phyloP scores from a whole-genome alignment of 257 asterid species.

The Scutellaria galericulata region DNA sequence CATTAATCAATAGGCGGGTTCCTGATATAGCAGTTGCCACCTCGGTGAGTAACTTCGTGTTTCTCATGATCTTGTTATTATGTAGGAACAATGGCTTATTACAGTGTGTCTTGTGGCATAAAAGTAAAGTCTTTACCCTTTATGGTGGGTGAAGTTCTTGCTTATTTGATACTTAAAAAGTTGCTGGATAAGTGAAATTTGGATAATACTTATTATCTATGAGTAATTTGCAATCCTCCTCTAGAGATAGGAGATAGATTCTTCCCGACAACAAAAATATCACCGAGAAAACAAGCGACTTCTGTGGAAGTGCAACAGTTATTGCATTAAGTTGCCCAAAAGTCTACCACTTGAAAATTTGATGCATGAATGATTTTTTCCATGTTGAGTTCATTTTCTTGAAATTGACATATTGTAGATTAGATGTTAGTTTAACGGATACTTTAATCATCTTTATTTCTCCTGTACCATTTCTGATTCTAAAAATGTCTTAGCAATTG shows the following conservation, averaged over 20 bases:
- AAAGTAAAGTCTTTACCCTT: not conserved
- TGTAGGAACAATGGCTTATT: conserved; percentile 13
- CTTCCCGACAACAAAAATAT: not conserved
- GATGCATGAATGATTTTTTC: not conserved
- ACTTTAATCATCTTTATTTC: no score
- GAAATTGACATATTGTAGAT: not conserved
- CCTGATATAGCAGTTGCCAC: conserved; percentile 76
- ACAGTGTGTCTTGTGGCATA: conserved; percentile 12
- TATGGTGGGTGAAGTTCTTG: not conserved
- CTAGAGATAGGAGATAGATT: conserved; percentile 8
- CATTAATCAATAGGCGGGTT: conserved; percentile 62
- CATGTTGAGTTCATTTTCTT: not conserved
- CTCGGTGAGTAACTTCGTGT: conserved; percentile 63
- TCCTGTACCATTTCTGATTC: not conserved
- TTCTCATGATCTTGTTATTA: not conserved
- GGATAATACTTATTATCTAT: not conserved
- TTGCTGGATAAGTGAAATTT: not conserved
- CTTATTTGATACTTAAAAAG: not conserved
- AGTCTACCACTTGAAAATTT: not conserved
- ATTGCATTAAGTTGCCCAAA: not conserved
- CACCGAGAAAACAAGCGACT: not conserved
- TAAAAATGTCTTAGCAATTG: not conserved
- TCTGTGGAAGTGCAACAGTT: not conserved
- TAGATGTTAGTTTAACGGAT: no score
- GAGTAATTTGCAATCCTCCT: not conserved